Conservation (phyloP, 2,329 filamentous ascomycete species). For the Aspergillus transmontanensis region DNA sequence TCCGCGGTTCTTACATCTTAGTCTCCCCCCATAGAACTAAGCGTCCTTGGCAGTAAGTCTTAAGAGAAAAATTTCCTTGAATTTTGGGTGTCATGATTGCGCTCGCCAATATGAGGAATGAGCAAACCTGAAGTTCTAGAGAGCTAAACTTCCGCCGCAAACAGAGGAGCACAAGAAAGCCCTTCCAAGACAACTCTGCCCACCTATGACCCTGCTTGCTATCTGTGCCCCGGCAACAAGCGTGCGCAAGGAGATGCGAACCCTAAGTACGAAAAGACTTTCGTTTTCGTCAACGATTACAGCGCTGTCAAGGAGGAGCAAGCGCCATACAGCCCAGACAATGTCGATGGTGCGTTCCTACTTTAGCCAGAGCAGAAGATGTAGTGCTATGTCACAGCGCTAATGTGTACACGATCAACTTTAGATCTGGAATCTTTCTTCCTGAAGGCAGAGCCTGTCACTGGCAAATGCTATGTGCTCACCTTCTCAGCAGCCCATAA, state of each 20-base stretch:
- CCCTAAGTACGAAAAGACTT: conserved; percentile 82
- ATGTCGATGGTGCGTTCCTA: conserved; percentile 51
- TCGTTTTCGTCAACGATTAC: conserved; percentile 96
- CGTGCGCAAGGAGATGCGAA: conserved; percentile 86
- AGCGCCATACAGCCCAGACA: conserved; percentile 67
- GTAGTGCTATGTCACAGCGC: not conserved
- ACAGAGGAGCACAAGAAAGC: conserved; percentile 75
- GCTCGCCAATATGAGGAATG: not conserved
- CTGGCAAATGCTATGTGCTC: conserved; percentile 94
- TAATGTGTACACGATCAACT: not conserved
- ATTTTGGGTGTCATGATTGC: not conserved
- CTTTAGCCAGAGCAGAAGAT: not conserved
- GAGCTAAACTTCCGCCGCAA: not conserved
- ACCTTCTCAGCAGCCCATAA: conserved; percentile 92
- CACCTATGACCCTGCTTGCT: conserved; percentile 87
- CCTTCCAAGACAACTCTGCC: conserved; percentile 71
- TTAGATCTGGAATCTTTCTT: conserved; percentile 73
- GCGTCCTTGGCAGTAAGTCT: conserved; percentile 90
- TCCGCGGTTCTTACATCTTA: conserved; percentile 87
- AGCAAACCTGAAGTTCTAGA: not conserved
- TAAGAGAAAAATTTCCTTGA: not conserved
- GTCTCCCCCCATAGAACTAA: conserved; percentile 97
- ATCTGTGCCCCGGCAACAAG: conserved; percentile 88
- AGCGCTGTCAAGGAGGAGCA: conserved; percentile 95
- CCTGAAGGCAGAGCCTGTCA: conserved; percentile 81